phyloP scores from a whole-genome alignment of 768 basidiomycete species.

The Gyrodon lividus region DNA sequence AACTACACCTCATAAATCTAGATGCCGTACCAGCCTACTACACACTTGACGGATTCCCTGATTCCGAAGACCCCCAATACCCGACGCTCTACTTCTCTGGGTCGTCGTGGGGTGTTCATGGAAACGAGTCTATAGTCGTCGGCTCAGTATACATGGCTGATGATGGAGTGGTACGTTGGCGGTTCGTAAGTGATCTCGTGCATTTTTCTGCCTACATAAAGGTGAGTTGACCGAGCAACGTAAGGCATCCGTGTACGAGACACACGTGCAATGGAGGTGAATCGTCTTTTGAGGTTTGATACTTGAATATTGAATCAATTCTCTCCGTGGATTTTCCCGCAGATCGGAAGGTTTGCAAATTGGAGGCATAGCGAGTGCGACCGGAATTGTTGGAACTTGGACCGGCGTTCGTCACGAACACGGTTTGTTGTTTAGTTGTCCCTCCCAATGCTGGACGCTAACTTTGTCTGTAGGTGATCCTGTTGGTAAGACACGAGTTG shows the following conservation, averaged over 20 bases:
- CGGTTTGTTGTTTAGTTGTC: constrained; percentile 33
- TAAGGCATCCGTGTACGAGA: constrained; percentile 55
- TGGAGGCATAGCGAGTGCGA: constrained; percentile 62
- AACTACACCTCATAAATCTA: constrained; percentile 45
- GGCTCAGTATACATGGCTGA: constrained; percentile 50
- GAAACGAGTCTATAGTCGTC: constrained; percentile 43
- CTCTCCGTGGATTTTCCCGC: neutral
- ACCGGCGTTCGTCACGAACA: constrained; percentile 58
- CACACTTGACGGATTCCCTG: constrained; percentile 20
- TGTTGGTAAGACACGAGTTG: constrained; percentile 46
- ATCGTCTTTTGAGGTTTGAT: constrained; percentile 9
- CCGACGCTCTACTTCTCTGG: constrained; percentile 50
- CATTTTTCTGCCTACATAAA: neutral
- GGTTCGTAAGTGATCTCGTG: constrained; percentile 48
- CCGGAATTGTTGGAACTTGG: constrained; percentile 70
- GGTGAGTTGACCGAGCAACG: constrained; percentile 11
- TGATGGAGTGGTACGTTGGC: constrained; percentile 51
- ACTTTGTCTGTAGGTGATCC: constrained; percentile 50
- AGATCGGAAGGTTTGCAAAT: constrained; percentile 71
- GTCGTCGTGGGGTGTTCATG: constrained; percentile 41
- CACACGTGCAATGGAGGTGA: constrained; percentile 59
- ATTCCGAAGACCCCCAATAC: constrained; percentile 28
- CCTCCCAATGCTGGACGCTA: neutral
- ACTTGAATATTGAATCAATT: neutral
- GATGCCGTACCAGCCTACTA: constrained; percentile 20